Evolutionary conservation across 2,329 filamentous ascomycete species (phyloP).

Genomic region (Ophiostoma triangulosporum): DNA sequence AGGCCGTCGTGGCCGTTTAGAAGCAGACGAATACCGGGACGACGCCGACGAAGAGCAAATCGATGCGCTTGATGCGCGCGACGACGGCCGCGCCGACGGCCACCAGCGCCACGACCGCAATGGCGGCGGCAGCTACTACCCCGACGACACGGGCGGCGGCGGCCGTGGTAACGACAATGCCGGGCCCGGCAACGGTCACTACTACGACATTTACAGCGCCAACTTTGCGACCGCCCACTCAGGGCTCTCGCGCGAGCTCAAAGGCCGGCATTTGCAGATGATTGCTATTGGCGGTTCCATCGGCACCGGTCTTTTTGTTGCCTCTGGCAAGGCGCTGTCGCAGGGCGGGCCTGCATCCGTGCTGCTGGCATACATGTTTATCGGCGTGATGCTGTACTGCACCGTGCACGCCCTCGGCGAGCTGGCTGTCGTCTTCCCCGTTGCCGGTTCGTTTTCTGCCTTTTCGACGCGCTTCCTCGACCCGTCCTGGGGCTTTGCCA

Average conservation of each 20-base stretch:
- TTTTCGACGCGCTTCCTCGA: slow-evolving; percentile 89
- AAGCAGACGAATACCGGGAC: neutral
- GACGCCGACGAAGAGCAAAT: neutral
- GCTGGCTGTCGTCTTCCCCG: slow-evolving; percentile 78
- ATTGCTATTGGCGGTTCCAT: slow-evolving; percentile 93
- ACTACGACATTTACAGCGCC: slow-evolving; percentile 42
- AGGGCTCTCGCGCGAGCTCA: slow-evolving; percentile 62
- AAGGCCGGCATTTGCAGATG: slow-evolving; percentile 86
- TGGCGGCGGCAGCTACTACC: neutral
- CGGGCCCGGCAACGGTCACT: slow-evolving; percentile 23
- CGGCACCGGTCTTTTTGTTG: slow-evolving; percentile 79
- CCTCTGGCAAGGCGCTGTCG: slow-evolving; percentile 58
- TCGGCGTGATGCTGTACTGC: slow-evolving; percentile 80
- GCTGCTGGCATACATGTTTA: slow-evolving; percentile 62
- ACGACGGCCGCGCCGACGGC: neutral
- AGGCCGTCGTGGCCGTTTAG: neutral
- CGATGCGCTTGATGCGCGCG: neutral
- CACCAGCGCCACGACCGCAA: neutral
- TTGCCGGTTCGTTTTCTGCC: slow-evolving; percentile 82
- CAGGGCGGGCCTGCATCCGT: slow-evolving; percentile 66
- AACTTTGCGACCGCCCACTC: slow-evolving; percentile 64
- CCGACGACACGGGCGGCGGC: neutral
- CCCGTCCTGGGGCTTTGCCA: slow-evolving; percentile 87
- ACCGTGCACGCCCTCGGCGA: slow-evolving; percentile 87
- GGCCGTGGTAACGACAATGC: neutral